Evolutionary conservation across 306 rosid genomes (phyloP).

Genomic region (Acacia melanoxylon): DNA sequence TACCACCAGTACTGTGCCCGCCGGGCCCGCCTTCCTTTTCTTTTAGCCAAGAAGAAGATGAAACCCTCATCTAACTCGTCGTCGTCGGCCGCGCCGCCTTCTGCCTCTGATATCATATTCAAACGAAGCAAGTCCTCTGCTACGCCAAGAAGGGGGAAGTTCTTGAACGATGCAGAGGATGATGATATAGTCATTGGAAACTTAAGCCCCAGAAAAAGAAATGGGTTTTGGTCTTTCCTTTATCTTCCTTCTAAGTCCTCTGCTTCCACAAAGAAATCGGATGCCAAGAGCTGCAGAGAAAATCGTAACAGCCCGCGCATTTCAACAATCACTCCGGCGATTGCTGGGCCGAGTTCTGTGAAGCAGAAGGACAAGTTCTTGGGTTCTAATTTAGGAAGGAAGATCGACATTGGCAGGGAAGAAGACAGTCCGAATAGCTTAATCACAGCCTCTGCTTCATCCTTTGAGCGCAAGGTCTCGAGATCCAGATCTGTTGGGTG

Average conservation of each 20-base stretch:
- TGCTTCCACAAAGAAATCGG: constrained; percentile 1
- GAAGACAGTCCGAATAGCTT: constrained; percentile 44
- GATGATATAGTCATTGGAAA: constrained; percentile 17
- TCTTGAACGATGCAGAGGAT: constrained; percentile 20
- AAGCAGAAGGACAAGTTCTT: constrained; percentile 25
- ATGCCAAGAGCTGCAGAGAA: constrained; percentile 32
- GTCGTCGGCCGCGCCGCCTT: constrained; percentile 20
- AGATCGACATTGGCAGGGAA: constrained; percentile 24
- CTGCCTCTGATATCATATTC: constrained; percentile 41
- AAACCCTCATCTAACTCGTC: constrained; percentile 31
- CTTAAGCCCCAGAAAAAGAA: constrained; percentile 55
- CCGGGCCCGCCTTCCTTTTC: constrained; percentile 63
- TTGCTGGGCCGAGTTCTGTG: neutral
- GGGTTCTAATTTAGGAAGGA: constrained; percentile 32
- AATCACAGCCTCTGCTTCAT: constrained; percentile 43
- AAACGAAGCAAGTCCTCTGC: constrained; percentile 83
- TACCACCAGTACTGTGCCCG: constrained; percentile 25
- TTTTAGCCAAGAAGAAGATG: constrained; percentile 64
- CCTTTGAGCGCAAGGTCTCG: constrained; percentile 73
- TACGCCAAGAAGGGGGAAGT: constrained; percentile 42
- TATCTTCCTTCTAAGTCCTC: constrained; percentile 49
- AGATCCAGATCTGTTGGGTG: constrained; percentile 98
- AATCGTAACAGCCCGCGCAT: constrained; percentile 18
- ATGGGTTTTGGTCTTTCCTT: constrained; percentile 85
- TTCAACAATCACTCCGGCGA: constrained; percentile 11